phyloP scores from a whole-genome alignment of 176 grass and related monocot genomes.

The Pharus latifolius region DNA sequence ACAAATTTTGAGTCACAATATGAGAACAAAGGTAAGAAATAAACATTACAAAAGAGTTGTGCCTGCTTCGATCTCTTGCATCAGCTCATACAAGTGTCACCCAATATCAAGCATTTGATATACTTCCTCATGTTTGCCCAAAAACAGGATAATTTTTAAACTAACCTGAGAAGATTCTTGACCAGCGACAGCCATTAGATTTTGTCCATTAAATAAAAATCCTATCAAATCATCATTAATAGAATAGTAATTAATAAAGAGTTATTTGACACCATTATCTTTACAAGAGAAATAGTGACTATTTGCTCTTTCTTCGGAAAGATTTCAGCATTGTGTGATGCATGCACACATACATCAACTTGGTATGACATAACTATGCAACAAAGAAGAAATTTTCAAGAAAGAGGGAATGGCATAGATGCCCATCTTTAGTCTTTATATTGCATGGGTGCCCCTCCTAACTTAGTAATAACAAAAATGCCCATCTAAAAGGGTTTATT shows the following conservation, averaged over 20 bases:
- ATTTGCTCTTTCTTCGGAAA: neutral
- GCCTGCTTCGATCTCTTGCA: neutral
- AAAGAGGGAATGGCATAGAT: too few relatives aligned
- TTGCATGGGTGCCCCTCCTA: too few relatives aligned
- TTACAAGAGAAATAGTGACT: neutral
- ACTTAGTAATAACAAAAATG: too few relatives aligned
- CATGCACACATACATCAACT: too few relatives aligned
- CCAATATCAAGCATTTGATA: neutral
- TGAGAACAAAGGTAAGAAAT: conserved; percentile 7
- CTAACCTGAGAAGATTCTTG: conserved; percentile 59
- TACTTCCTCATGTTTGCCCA: neutral
- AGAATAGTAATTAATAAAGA: neutral
- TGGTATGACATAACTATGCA: too few relatives aligned
- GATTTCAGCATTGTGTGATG: too few relatives aligned
- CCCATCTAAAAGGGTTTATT: too few relatives aligned
- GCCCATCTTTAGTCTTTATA: too few relatives aligned
- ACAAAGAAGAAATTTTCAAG: too few relatives aligned
- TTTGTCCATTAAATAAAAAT: conserved; percentile 23
- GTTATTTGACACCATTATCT: neutral
- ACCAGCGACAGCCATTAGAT: conserved; percentile 71
- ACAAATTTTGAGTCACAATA: conserved; percentile 13
- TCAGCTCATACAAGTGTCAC: neutral
- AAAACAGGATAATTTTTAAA: conserved; percentile 5
- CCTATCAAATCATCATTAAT: conserved; percentile 18
- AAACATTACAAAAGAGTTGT: conserved; percentile 4